Percentiles rank a stretch among this genome's conserved stretches.
Conservation (phyloP, 1,139 yeast species). For the Meyerozyma sp. region DNA sequence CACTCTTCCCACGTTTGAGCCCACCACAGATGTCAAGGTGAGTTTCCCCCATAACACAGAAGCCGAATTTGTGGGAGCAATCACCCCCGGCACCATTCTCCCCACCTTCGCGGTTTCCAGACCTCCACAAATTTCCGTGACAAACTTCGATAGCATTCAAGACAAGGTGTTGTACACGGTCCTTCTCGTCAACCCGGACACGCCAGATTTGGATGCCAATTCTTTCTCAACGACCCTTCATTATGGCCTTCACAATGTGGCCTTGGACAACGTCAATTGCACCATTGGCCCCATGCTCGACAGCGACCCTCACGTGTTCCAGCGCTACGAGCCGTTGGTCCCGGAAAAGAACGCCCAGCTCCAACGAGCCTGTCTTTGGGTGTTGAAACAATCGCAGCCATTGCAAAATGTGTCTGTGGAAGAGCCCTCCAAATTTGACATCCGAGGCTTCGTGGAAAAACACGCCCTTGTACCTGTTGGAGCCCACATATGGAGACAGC, state of each 20-base stretch:
- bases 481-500: conserved; percentile 88
- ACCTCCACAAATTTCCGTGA: conserved; percentile 72
- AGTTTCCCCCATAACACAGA: conserved; percentile 68
- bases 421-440: conserved; percentile 53
- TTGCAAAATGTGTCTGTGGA: conserved; percentile 10
- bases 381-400: conserved; percentile 59
- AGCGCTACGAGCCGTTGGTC: conserved; percentile 72
- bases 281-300: conserved; percentile 46
- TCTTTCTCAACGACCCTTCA: conserved; percentile 68
- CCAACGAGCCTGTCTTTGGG: conserved; percentile 89
- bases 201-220: conserved; percentile 70
- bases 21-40: conserved; percentile 68
- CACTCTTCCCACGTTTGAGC: conserved; percentile 85
- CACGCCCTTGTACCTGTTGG: conserved; percentile 71
- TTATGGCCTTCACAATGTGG: conserved; percentile 73
- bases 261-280: conserved; percentile 55
- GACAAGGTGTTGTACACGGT: conserved; percentile 60
- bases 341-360: conserved; percentile 84
- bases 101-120: conserved; percentile 68
- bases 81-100: conserved; percentile 72
- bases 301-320: conserved; percentile 38
- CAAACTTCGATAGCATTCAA: conserved; percentile 53
- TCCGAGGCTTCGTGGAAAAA: conserved; percentile 57
- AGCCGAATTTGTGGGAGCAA: conserved; percentile 49
- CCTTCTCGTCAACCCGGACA: conserved; percentile 85